Conservation (phyloP, 2,329 filamentous ascomycete genomes). For the Curvularia sp. region DNA sequence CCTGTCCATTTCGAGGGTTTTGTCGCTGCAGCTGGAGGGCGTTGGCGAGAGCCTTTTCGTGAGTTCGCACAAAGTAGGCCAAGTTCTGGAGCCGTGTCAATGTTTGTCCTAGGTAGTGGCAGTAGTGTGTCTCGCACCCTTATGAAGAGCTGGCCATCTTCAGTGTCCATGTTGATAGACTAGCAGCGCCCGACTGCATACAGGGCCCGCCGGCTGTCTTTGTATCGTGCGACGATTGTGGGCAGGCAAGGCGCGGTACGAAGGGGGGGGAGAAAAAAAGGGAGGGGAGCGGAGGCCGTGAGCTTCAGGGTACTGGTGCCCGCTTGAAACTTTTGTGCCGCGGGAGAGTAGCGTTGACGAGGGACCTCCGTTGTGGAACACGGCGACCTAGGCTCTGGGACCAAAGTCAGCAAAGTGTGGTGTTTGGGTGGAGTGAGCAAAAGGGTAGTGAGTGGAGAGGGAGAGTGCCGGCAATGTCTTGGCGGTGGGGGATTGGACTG, state of each 20-base stretch:
- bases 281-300: slow-evolving; percentile 10
- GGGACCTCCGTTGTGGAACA: slow-evolving; percentile 31
- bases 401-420: slow-evolving; percentile 30
- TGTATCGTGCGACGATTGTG: slow-evolving; percentile 3
- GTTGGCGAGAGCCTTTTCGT: slow-evolving; percentile 97
- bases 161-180: slow-evolving; percentile 71
- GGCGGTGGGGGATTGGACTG: slow-evolving; percentile 24
- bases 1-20: slow-evolving; percentile 69
- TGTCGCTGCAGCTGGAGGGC: slow-evolving; percentile 85
- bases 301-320: slow-evolving; percentile 17
- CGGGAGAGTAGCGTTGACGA: slow-evolving; percentile 22
- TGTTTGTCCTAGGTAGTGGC: slow-evolving; percentile 5
- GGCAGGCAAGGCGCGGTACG: too few species aligned
- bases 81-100: slow-evolving; percentile 72
- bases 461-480: slow-evolving; percentile 11
- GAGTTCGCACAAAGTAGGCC: slow-evolving; percentile 92
- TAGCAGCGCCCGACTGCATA: slow-evolving; percentile 44
- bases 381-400: slow-evolving; percentile 29
- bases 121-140: slow-evolving; percentile 64
- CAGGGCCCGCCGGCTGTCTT: slow-evolving; percentile 27
- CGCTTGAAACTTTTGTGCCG: slow-evolving; percentile 26
- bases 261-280: neutral
- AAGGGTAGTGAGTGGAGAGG: slow-evolving; percentile 12
- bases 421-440: slow-evolving; percentile 6
- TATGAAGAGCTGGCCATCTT: slow-evolving; percentile 89